phyloP scores from a whole-genome alignment of 768 basidiomycete species.

The Naematelia encephala region DNA sequence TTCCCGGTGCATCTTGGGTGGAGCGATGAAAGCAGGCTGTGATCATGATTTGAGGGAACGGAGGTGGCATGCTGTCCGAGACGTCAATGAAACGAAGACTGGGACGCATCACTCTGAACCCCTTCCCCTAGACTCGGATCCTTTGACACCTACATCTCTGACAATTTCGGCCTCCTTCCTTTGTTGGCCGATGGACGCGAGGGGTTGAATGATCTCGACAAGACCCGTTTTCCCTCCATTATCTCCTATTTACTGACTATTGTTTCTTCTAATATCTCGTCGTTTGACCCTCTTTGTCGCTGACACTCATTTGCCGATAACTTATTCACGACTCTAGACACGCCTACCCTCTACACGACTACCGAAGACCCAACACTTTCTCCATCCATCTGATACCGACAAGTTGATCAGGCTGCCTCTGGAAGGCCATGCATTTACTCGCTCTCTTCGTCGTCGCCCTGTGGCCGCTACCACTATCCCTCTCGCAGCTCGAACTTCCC shows the following conservation, averaged over 20 bases:
- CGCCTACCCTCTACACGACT: neutral
- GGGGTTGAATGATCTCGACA: neutral
- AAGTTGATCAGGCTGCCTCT: neutral
- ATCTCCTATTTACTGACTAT: neutral
- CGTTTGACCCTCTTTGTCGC: neutral
- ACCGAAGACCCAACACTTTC: no score
- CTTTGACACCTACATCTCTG: no score
- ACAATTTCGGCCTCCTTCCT: no score
- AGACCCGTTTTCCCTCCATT: neutral
- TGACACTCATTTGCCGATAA: neutral
- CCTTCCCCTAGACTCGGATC: no score
- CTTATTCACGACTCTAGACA: neutral
- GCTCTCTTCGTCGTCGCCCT: neutral
- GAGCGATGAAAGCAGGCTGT: no score
- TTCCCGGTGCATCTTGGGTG: no score
- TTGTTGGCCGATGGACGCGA: no score
- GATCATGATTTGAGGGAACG: no score
- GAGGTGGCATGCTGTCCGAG: no score
- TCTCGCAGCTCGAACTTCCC: constrained; percentile 1
- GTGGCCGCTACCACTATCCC: neutral
- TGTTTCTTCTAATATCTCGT: neutral
- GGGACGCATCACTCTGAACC: no score
- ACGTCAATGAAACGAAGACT: no score
- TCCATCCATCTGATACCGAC: neutral
- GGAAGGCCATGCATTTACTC: neutral